These are phyloP conservation scores for Phylloporus sp. DNA, from an alignment of 768 basidiomycete genomes.

Conservation along the genomic window DNA sequence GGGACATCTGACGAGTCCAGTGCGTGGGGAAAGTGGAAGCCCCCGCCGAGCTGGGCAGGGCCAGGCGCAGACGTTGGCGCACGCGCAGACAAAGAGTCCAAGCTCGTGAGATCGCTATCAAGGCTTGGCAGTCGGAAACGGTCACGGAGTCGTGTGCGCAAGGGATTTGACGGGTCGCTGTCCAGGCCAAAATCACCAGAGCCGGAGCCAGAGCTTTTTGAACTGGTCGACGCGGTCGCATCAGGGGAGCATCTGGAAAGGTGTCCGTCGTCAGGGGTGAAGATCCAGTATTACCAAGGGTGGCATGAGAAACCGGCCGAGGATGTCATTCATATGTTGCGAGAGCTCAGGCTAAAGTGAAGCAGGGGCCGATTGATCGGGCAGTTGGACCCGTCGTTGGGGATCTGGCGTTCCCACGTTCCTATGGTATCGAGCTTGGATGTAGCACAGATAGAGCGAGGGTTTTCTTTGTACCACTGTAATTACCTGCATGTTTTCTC, in stretches of 20 bases:
- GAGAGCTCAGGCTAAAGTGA: constrained; percentile 22
- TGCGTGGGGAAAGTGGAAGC: constrained; percentile 11
- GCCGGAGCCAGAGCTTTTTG: not conserved
- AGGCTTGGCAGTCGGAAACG: not conserved
- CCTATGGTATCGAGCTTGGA: no score
- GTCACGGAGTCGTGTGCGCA: not conserved
- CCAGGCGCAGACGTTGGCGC: not conserved
- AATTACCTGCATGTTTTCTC: no score
- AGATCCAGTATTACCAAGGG: constrained; percentile 9
- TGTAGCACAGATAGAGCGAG: no score
- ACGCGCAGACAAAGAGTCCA: not conserved
- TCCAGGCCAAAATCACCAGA: not conserved
- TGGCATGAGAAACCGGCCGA: constrained; percentile 23
- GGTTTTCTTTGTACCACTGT: no score
- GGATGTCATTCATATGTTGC: constrained; percentile 30
- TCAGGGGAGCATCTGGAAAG: not conserved
- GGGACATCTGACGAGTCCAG: not conserved
- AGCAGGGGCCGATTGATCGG: no score
- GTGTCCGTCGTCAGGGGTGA: not conserved
- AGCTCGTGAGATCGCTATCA: not conserved
- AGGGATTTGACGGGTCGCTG: not conserved
- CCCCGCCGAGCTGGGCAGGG: constrained; percentile 26
- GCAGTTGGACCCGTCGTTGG: no score
- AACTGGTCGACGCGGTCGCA: not conserved
- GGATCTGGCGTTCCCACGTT: no score